phyloP scores from a whole-genome alignment of 2,329 filamentous ascomycete genomes.

The Gaeumannomyces sp. region DNA sequence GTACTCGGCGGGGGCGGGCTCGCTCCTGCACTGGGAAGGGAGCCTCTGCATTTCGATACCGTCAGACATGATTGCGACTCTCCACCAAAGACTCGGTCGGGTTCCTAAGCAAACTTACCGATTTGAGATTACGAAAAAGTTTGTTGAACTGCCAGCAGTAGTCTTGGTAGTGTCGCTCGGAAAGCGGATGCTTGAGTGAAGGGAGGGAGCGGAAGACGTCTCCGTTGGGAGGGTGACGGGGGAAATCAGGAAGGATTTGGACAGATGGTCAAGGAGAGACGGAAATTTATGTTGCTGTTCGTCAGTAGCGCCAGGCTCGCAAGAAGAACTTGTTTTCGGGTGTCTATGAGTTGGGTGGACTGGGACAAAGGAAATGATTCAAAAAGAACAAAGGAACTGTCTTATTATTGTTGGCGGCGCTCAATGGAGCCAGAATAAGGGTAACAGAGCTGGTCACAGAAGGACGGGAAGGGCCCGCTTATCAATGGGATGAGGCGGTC shows the following conservation, averaged over 20 bases:
- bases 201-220: no score
- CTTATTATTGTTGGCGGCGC: neutral
- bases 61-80: neutral
- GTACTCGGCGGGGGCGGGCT: no score
- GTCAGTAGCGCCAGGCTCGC: neutral
- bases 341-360: neutral
- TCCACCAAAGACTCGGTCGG: neutral
- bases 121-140: neutral
- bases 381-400: neutral
- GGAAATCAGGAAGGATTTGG: no score
- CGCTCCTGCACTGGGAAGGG: neutral
- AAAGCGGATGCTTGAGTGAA: no score
- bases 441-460: neutral
- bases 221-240: no score
- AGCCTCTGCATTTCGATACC: neutral
- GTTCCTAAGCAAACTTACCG: neutral
- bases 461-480: neutral
- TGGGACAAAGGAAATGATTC: constrained; percentile 1
- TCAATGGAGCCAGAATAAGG: neutral
- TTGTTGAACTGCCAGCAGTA: neutral
- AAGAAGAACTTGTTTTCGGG: neutral
- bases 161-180: neutral
- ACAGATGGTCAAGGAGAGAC: neutral
- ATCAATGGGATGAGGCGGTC: neutral
- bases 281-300: neutral